Base-by-base conservation (phyloP, 805 yeast species). In the Candida morakotiae region DNA sequence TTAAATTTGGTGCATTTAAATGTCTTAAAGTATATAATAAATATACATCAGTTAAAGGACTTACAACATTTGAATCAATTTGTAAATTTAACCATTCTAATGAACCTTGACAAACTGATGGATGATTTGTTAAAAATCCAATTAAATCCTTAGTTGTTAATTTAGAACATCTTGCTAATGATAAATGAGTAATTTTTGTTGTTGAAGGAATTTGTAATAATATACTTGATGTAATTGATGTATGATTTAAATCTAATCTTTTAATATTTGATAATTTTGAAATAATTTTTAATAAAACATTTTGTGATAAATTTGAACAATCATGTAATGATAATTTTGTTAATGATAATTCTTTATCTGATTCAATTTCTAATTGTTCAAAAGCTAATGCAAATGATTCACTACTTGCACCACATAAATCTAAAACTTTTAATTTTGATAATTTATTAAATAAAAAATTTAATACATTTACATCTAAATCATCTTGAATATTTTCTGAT, bases 321-420 rank as follows among this genome's bases (percentile, higher is more conserved):
- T 87, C 96, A 60, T 88, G 95, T 52, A 89, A 76, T 0, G 95
- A 86, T 9, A 89, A 49, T 41, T 75, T 67, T 49, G 73, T 57
- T 28, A 56, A 38, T 15, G 46, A 39, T 24, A 48, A 38, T 13
- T 39, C 30, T 40, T 41, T 51, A 15, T 34, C 36, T 35, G 17
- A 39, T n/a, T n/a, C n/a, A 29, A 69, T 55, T n/a, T 36, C 48
- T 16, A 76, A 56, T 14, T 62, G 51, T 13, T 69, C 63, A 49
- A 87, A 81, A 17, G 84, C 81, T 10, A 65, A 49, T 9, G 79
- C 77, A 53, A 87, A 86, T 21, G 53, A 62, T 25, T 65, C 67
- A 31, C 85, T 83, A 5, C 87, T 77, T 26, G 94, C 85, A 6
- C 96, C 97, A 58, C 96, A 88, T 45, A 88, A 87, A 59, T 88